phyloP scores from a whole-genome alignment of 345 rosid genomes.

The Eucalyptus viminalis region DNA sequence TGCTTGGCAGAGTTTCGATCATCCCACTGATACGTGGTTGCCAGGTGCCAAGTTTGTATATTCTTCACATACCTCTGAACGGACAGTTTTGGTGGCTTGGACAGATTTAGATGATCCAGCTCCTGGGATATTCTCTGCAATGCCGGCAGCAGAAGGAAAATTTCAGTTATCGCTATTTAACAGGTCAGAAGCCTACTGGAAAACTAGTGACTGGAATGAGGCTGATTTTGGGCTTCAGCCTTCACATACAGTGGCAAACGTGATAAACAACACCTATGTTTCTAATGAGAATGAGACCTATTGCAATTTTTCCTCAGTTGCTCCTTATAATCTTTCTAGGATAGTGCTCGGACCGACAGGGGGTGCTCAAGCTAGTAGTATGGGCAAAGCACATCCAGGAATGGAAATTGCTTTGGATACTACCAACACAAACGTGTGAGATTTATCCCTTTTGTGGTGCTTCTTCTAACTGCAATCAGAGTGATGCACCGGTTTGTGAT shows the following conservation, averaged over 20 bases:
- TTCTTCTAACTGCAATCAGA: slow-evolving; percentile 2
- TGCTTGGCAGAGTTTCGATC: background rate
- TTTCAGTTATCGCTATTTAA: background rate
- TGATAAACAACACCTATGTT: background rate
- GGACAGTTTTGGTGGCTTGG: background rate
- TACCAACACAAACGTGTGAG: slow-evolving; percentile 1
- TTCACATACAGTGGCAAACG: background rate
- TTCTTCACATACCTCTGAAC: background rate
- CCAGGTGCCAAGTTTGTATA: background rate
- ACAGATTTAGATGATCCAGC: background rate
- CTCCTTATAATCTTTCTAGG: background rate
- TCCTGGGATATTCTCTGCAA: background rate
- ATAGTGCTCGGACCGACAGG: background rate
- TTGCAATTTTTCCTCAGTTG: background rate
- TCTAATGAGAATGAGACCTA: background rate
- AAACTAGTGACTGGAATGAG: background rate
- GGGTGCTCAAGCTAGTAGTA: too few species aligned
- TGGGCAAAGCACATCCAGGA: background rate
- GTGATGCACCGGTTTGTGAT: background rate
- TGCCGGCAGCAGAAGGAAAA: background rate
- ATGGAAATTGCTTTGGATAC: slow-evolving; percentile 8
- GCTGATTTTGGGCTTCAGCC: background rate
- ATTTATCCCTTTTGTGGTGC: slow-evolving; percentile 18
- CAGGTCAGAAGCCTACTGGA: background rate
- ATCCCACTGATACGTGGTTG: slow-evolving; percentile 1